phyloP scores from a whole-genome alignment of 176 grass and related monocot species.

The Oryza punctata region DNA sequence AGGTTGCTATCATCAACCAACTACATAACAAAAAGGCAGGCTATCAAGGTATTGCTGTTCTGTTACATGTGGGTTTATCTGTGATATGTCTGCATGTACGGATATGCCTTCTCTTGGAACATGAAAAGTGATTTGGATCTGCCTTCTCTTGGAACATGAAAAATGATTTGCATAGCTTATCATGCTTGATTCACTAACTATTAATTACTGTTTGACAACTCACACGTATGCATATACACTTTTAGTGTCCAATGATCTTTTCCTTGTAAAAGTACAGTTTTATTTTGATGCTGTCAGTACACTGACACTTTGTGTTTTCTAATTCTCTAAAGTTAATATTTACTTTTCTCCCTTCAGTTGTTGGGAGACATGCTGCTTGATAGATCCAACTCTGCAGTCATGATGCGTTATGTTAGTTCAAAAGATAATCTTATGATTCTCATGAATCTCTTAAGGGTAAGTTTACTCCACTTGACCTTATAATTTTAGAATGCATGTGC shows the following conservation, averaged over 20 bases:
- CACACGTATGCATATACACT: neutral
- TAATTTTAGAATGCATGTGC: conserved; percentile 23
- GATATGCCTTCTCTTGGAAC: neutral
- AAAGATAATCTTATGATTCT: conserved; percentile 97
- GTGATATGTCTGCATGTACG: conserved; percentile 1
- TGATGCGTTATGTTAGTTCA: conserved; percentile 94
- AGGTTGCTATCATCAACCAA: conserved; percentile 86
- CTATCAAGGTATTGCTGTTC: conserved; percentile 73
- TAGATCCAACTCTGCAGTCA: conserved; percentile 94
- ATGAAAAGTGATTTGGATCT: neutral
- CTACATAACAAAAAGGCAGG: conserved; percentile 96
- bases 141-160: neutral
- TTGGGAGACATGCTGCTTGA: conserved; percentile 96
- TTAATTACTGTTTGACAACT: neutral
- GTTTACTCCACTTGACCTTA: conserved; percentile 32
- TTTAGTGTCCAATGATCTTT: neutral
- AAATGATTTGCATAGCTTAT: neutral
- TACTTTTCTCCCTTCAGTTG: conserved; percentile 59
- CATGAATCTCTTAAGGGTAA: conserved; percentile 97
- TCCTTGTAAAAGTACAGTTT: neutral
- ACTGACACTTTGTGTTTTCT: neutral
- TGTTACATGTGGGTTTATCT: neutral
- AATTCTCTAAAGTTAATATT: conserved; percentile 30
- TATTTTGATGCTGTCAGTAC: neutral
- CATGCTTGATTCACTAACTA: neutral